Conservation (phyloP, 2,329 filamentous ascomycete genomes). For the Sordariomycetes sp. region DNA sequence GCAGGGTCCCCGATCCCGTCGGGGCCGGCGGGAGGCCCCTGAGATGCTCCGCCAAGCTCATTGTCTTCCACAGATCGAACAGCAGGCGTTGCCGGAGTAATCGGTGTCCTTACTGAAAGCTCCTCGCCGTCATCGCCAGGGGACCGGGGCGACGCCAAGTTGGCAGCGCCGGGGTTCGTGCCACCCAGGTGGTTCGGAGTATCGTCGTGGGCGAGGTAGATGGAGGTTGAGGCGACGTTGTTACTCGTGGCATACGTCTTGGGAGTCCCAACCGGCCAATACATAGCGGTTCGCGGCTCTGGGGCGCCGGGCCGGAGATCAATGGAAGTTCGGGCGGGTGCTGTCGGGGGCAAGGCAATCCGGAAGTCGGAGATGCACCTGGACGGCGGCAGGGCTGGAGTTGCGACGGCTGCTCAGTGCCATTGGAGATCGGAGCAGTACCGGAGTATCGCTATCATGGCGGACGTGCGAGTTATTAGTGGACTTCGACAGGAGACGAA, state of each 20-base stretch:
- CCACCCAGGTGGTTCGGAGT: neutral
- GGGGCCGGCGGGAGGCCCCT: slow-evolving; percentile 12
- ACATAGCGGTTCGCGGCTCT: slow-evolving; percentile 37
- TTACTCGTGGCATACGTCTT: slow-evolving; percentile 72
- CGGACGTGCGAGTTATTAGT: neutral
- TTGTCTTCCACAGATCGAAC: slow-evolving; percentile 50
- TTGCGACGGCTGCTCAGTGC: neutral
- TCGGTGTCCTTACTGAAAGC: slow-evolving; percentile 31
- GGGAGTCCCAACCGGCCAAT: slow-evolving; percentile 82
- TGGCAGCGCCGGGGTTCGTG: neutral
- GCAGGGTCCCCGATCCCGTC: slow-evolving; percentile 22
- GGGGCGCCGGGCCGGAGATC: neutral
- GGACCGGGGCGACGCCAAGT: neutral
- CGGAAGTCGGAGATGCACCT: neutral
- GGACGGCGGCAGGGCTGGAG: neutral
- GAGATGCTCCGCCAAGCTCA: slow-evolving; percentile 19
- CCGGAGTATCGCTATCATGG: neutral
- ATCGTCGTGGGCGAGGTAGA: slow-evolving; percentile 42
- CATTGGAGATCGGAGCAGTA: neutral
- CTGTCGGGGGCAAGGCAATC: neutral
- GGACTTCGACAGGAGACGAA: neutral
- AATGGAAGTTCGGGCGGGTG: neutral
- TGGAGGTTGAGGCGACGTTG: slow-evolving; percentile 40
- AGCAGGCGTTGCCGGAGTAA: slow-evolving; percentile 45
- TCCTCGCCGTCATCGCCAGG: neutral